Evolutionary conservation across 202 grass and related monocot genomes (phyloP), one percentile per base, ranked within the genome.

Genomic region (Dendrocalamus latiflorus): DNA sequence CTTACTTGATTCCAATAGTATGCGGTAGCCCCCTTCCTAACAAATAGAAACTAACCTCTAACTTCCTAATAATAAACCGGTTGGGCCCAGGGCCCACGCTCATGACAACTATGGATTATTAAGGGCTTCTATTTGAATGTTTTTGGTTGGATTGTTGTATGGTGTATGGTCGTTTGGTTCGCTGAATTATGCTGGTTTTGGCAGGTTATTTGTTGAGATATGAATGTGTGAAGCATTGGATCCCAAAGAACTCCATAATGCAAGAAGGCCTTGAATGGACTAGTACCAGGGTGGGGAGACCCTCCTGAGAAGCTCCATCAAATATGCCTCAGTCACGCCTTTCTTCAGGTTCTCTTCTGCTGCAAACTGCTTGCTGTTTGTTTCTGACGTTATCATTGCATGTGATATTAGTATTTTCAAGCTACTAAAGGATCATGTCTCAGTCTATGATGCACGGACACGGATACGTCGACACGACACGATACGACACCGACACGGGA

Each of bases 201-300:
- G 42, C 61, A 90, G 79, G 60, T 61, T 63, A 56, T n/a, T 62
- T 70, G 28, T 59, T 73, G 49, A 83, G 13, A 75, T 45, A 74
- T 86, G 36, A 36, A 48, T 68, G 89, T 49, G 91, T 93, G 93
- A 93, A 91, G 95, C 95, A 98, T 95, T 98, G 95, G 95, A 98
- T 98, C 95, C 89, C 93, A 90, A 77, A 81, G 90, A 95, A 98
- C 87, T 98, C 92, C 95, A 95, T 91, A 95, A 98, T 98, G 95
- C 83, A 22, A 84, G 75, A 72, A 87, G 89, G 78, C 86, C 75
- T 98, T 93, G 92, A 93, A 81, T 93, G 93, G 95, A 98, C 95
- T 84, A 98, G 91, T 98, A 98, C 68, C 92, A 86, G 95, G 95
- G 90, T 87, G 83, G 91, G 95, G 70, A 79, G 86, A 98, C 95